Conservation (phyloP, 495 filamentous ascomycete genomes). For the Rusavskia elegans region DNA sequence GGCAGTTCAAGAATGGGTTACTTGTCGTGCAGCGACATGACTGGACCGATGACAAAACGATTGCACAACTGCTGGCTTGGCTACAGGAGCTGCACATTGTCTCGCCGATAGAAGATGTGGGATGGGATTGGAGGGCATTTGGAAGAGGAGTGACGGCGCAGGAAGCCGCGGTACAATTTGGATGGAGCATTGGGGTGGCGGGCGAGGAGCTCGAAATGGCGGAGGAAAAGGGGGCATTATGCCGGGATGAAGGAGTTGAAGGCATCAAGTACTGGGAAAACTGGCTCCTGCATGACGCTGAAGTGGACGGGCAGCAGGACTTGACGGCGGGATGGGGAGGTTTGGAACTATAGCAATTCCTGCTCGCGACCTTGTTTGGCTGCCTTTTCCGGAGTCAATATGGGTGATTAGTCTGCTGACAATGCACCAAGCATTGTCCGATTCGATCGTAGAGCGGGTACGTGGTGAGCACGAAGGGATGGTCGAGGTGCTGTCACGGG, state of each 20-base stretch:
- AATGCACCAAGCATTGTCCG: too few species aligned
- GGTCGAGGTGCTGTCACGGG: too few species aligned
- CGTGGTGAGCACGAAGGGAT: too few species aligned
- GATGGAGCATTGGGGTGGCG: conserved; percentile 97
- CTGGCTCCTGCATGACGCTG: conserved; percentile 23
- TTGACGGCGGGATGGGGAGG: too few species aligned
- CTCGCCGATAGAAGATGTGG: conserved; percentile 38
- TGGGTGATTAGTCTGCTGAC: too few species aligned
- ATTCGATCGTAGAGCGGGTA: too few species aligned
- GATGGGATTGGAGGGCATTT: conserved; percentile 62
- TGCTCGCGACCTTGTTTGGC: too few species aligned
- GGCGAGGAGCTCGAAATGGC: conserved; percentile 95
- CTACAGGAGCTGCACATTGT: conserved; percentile 52
- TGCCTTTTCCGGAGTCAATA: too few species aligned
- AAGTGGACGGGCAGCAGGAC: conserved; percentile 1
- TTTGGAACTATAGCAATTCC: not conserved
- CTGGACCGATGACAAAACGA: conserved; percentile 81
- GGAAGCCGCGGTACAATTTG: conserved; percentile 78
- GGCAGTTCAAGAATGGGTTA: conserved; percentile 81
- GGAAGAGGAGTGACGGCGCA: conserved; percentile 80
- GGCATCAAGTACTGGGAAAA: conserved; percentile 76
- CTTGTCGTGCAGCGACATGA: conserved; percentile 82
- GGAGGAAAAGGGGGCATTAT: conserved; percentile 68
- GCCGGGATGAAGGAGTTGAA: conserved; percentile 71
- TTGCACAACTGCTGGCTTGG: conserved; percentile 61